Conservation (phyloP, 2,329 filamentous ascomycete species). For the Penicillium sclerotiorum region DNA sequence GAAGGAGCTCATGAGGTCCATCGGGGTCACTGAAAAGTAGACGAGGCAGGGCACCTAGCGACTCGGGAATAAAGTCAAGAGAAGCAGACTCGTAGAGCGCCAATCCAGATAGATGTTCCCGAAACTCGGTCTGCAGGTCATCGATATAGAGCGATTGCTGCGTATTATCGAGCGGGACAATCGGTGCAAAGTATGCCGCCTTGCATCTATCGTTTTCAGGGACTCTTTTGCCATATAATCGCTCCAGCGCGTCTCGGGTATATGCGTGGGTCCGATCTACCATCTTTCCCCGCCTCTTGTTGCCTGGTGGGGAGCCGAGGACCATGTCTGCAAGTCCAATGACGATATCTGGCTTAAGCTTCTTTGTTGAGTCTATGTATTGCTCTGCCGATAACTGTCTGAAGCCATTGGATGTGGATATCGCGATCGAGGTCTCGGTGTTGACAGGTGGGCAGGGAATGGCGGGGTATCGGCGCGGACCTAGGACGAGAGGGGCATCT, state of each 20-base stretch:
- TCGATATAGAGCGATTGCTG: slow-evolving; percentile 80
- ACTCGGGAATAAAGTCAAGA: slow-evolving; percentile 65
- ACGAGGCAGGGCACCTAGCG: slow-evolving; percentile 67
- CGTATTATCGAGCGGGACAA: slow-evolving; percentile 74
- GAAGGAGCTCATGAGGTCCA: slow-evolving; percentile 75
- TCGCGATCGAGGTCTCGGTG: slow-evolving; percentile 68
- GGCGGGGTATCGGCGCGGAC: slow-evolving; percentile 74
- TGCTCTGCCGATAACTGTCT: slow-evolving; percentile 67
- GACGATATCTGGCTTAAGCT: slow-evolving; percentile 77
- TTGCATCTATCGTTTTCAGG: slow-evolving; percentile 28
- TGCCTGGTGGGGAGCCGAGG: slow-evolving; percentile 59
- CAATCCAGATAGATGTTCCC: slow-evolving; percentile 64
- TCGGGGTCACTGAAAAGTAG: slow-evolving; percentile 71
- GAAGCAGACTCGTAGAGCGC: slow-evolving; percentile 77
- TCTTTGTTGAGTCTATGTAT: slow-evolving; percentile 66
- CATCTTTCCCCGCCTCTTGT: slow-evolving; percentile 80
- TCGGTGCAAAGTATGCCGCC: slow-evolving; percentile 63
- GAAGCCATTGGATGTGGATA: slow-evolving; percentile 88
- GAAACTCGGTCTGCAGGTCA: slow-evolving; percentile 66
- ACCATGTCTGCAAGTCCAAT: slow-evolving; percentile 77
- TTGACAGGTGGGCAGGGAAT: slow-evolving; percentile 71
- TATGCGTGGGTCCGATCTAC: slow-evolving; percentile 82
- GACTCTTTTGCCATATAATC: slow-evolving; percentile 40
- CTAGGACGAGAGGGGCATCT: slow-evolving; percentile 69
- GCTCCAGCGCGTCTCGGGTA: slow-evolving; percentile 68